phyloP scores from a whole-genome alignment of 768 basidiomycete species.

The Calocybe cyanea region DNA sequence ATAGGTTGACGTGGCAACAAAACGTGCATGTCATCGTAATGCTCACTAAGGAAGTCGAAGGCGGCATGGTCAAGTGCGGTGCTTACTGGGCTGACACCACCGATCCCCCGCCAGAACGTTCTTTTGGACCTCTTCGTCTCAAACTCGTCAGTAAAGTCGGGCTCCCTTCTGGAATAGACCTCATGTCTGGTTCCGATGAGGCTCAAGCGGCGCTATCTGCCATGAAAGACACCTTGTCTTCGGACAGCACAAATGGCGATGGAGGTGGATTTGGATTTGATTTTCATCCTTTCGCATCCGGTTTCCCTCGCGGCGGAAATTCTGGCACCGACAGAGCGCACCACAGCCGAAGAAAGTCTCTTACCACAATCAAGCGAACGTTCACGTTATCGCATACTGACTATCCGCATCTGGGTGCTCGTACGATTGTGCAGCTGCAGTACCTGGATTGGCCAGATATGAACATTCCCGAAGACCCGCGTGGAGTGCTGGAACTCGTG shows the following conservation, averaged over 20 bases:
- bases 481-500: slow-evolving; percentile 70
- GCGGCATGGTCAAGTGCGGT: slow-evolving; percentile 85
- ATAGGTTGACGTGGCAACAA: slow-evolving; percentile 88
- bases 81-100: slow-evolving; percentile 73
- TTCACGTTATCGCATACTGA: slow-evolving; percentile 66
- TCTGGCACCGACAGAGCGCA: too few species aligned
- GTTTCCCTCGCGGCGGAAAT: not conserved
- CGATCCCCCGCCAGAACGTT: slow-evolving; percentile 7
- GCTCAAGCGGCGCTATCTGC: not conserved
- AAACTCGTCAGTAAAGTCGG: slow-evolving; percentile 37
- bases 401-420: slow-evolving; percentile 54
- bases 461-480: slow-evolving; percentile 86
- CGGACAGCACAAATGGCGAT: too few species aligned
- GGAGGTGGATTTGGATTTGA: slow-evolving; percentile 1
- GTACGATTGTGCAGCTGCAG: slow-evolving; percentile 83
- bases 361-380: slow-evolving; percentile 47
- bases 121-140: slow-evolving; percentile 71
- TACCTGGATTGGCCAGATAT: slow-evolving; percentile 97
- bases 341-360: not conserved
- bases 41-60: slow-evolving; percentile 92
- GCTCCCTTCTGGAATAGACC: slow-evolving; percentile 12
- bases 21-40: slow-evolving; percentile 94
- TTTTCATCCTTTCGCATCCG: not conserved
- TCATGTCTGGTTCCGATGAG: slow-evolving; percentile 5
- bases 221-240: not conserved